Evolutionary conservation across 2,329 filamentous ascomycete species (phyloP).

Genomic region (Colletotrichum lindemuthianum): DNA sequence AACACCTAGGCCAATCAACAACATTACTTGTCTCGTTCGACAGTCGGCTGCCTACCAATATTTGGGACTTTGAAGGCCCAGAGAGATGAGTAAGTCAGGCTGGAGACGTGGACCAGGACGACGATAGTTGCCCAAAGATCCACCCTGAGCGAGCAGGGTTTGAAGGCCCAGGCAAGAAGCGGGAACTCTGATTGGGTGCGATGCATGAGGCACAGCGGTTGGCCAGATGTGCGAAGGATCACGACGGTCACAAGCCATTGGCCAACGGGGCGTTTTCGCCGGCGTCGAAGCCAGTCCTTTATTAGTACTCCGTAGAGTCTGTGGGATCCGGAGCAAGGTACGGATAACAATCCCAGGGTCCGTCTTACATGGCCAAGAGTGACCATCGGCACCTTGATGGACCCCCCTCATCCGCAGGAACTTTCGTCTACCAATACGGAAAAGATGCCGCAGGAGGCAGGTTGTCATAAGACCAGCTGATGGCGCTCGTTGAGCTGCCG

Average conservation of each 20-base stretch:
- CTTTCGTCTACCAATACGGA: constrained; percentile 9
- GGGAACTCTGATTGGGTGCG: not conserved
- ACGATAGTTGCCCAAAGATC: not conserved
- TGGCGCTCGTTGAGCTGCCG: constrained; percentile 1
- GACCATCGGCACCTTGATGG: constrained; percentile 33
- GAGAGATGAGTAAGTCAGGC: too few relatives aligned
- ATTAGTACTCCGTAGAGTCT: constrained; percentile 4
- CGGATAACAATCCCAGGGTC: too few relatives aligned
- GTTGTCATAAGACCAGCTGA: constrained; percentile 23
- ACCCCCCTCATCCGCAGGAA: constrained; percentile 5
- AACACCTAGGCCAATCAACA: too few relatives aligned
- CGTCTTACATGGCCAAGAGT: constrained; percentile 6
- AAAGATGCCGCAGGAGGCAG: constrained; percentile 5
- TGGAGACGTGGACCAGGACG: too few relatives aligned
- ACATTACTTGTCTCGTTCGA: too few relatives aligned
- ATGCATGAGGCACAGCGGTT: constrained; percentile 24
- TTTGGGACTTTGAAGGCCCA: too few relatives aligned
- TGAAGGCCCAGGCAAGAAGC: constrained; percentile 25
- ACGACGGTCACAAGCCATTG: constrained; percentile 1
- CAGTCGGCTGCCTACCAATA: too few relatives aligned
- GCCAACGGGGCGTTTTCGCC: constrained; percentile 6
- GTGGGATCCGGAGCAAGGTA: constrained; percentile 10
- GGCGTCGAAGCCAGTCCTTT: not conserved
- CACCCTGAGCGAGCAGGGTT: constrained; percentile 16
- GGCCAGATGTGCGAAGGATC: constrained; percentile 5